Percentiles rank a stretch among this genome's conserved stretches.
Conservation (phyloP, 176 grass and related monocot genomes). For the Melocanna baccifera region DNA sequence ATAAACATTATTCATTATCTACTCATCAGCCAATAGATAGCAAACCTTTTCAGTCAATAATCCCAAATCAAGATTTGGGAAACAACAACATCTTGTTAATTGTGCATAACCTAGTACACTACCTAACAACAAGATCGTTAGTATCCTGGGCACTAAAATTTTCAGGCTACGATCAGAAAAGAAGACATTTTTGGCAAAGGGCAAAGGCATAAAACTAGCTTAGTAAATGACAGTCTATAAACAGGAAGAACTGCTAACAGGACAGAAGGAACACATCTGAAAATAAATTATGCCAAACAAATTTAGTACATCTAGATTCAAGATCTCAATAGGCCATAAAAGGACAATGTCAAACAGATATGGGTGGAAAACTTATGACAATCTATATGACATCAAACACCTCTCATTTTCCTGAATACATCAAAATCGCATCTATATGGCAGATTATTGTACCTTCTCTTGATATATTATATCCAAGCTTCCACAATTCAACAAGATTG, state of each 20-base stretch:
- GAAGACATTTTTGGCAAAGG: not conserved
- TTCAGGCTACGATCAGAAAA: not conserved
- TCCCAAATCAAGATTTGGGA: not conserved
- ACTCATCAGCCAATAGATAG: not conserved
- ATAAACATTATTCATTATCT: not conserved
- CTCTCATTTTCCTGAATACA: not conserved
- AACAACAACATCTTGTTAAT: not conserved
- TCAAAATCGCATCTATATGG: not conserved
- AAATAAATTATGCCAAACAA: not conserved
- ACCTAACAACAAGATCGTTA: not conserved
- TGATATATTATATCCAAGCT: not conserved
- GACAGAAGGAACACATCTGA: not conserved
- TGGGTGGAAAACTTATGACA: no score
- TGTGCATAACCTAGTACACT: constrained; percentile 5
- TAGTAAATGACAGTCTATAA: not conserved
- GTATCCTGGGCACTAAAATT: not conserved
- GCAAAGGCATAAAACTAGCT: not conserved
- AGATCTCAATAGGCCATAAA: not conserved
- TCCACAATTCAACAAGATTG: not conserved
- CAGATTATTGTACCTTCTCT: not conserved
- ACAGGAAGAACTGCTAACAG: not conserved
- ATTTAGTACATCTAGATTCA: not conserved
- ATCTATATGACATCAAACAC: no score
- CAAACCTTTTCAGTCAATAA: not conserved
- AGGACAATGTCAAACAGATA: not conserved